Conservation (phyloP, 148 eudicot species). For the Chenopodium suecicum region DNA sequence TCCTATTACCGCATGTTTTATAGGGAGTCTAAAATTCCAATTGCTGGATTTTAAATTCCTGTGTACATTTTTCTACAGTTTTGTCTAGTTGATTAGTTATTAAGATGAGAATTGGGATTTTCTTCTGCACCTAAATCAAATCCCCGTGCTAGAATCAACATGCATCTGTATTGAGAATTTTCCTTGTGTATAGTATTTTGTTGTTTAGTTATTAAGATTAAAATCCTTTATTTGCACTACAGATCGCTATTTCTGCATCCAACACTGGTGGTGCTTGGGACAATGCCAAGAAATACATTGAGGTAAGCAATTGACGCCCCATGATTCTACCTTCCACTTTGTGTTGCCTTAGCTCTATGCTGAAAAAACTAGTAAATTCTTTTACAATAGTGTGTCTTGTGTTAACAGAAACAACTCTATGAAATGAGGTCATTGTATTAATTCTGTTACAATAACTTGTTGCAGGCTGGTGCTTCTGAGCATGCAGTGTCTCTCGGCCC, state of each 20-base stretch:
- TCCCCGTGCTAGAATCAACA: neutral
- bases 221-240: constrained; percentile 20
- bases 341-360: neutral
- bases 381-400: neutral
- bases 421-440: neutral
- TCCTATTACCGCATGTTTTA: neutral
- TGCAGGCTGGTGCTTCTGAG: constrained; percentile 80
- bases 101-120: too few species aligned
- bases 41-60: neutral
- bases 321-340: neutral
- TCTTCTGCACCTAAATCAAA: too few species aligned
- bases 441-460: neutral
- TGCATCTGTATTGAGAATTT: neutral
- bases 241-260: constrained; percentile 91
- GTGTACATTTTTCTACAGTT: too few species aligned
- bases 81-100: neutral
- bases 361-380: neutral
- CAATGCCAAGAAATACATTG: constrained; percentile 85
- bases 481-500: constrained; percentile 78
- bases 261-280: constrained; percentile 98
- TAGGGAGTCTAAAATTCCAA: neutral
- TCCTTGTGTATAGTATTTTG: neutral
- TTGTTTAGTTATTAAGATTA: neutral
- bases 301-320: constrained; percentile 40
- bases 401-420: neutral